Evolutionary conservation across 345 rosid genomes (phyloP), one percentile per base, ranked within the genome.

Genomic region (Euphorbia tirucalli): DNA sequence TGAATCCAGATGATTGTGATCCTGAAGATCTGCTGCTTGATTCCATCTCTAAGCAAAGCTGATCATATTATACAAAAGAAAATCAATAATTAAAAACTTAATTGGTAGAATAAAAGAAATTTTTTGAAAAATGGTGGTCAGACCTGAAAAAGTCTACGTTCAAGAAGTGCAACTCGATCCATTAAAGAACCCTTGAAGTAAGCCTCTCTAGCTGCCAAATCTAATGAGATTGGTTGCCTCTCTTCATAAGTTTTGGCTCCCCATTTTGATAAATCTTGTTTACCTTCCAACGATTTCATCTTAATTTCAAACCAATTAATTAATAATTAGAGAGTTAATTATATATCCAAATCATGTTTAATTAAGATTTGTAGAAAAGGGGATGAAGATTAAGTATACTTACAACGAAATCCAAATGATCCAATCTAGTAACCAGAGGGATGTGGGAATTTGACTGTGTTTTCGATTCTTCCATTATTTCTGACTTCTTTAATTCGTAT

Each of bases 41-140:
- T 76, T 90, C 97, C 83, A 87, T 73, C 81, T 88, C 89, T 74
- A 91, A 70, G 78, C 86, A 84, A 66, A 91, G 85, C 98, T 89
- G 58, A 11, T 61, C 21, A 61, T 7, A 4, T 21, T n/a, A n/a
- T 50, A 50, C 19, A 21, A 46, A 19, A 28, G 25, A 46, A 24
- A 3, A 1, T 0, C 4, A 1, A 30, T n/a, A n/a, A n/a, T n/a
- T n/a, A n/a, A n/a, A n/a, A n/a, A n/a, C n/a, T n/a, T n/a, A n/a
- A n/a, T n/a, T n/a, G n/a, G n/a, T n/a, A n/a, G n/a, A n/a, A n/a
- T n/a, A n/a, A n/a, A n/a, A n/a, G n/a, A n/a, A n/a, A n/a, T n/a
- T n/a, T n/a, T n/a, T n/a, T n/a, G 27, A 1, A 15, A 32, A 24
- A 41, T 52, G 55, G 18, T 11, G 19, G 4, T 24, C 15, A 25